These are phyloP conservation scores for Suillus variegatus DNA, from an alignment of 768 basidiomycete species.

Conservation along the genomic window DNA sequence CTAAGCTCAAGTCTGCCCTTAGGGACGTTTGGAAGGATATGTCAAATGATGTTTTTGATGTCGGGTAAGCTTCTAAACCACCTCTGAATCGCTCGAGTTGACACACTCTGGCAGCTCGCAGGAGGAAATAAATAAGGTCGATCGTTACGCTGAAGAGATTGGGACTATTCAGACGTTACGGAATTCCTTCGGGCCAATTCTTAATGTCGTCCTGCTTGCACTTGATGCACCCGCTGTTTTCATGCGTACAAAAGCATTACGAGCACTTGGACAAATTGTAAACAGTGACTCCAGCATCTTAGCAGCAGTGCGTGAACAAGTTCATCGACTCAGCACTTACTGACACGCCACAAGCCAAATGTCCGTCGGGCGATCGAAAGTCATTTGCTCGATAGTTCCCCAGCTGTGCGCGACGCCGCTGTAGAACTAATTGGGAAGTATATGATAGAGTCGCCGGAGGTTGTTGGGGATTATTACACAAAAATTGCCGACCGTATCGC, in stretches of 20 bases:
- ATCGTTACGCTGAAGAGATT: slow-evolving; percentile 72
- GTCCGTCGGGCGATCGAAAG: slow-evolving; percentile 88
- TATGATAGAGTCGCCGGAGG: slow-evolving; percentile 83
- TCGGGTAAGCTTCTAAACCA: slow-evolving; percentile 54
- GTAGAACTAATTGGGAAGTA: slow-evolving; percentile 98
- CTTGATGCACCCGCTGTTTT: slow-evolving; percentile 87
- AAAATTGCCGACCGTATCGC: slow-evolving; percentile 90
- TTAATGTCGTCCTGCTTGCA: slow-evolving; percentile 75
- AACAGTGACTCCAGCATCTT: slow-evolving; percentile 87
- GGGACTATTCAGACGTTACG: slow-evolving; percentile 75
- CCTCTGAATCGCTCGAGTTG: background rate
- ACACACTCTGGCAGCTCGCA: slow-evolving; percentile 49
- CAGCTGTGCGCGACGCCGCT: slow-evolving; percentile 94
- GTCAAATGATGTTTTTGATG: slow-evolving; percentile 75
- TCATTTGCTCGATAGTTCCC: slow-evolving; percentile 88
- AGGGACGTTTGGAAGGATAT: slow-evolving; percentile 74
- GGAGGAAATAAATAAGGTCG: slow-evolving; percentile 69
- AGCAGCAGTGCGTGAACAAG: slow-evolving; percentile 53
- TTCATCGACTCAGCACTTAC: background rate
- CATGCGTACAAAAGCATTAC: slow-evolving; percentile 92
- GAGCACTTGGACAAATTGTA: slow-evolving; percentile 87
- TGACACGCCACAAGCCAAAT: slow-evolving; percentile 49
- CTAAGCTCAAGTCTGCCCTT: slow-evolving; percentile 61
- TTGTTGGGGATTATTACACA: slow-evolving; percentile 88
- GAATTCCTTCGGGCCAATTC: slow-evolving; percentile 80